Conservation (phyloP, 768 basidiomycete species). For the Tulasnella sp. region DNA sequence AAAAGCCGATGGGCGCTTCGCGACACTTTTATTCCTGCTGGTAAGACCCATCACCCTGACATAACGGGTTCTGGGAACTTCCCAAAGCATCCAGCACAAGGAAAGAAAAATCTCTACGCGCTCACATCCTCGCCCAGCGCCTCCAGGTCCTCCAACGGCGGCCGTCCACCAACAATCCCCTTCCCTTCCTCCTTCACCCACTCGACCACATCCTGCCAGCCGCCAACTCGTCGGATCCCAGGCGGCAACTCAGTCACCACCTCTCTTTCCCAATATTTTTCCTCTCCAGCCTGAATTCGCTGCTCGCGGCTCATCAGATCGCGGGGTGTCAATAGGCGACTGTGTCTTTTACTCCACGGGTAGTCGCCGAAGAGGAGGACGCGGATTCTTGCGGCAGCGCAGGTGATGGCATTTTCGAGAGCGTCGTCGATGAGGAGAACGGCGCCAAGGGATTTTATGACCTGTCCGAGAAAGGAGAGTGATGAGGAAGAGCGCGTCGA, state of each 20-base stretch:
- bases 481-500: background rate
- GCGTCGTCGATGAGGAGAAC: conserved; percentile 16
- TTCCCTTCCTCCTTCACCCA: too few species aligned
- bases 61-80: too few species aligned
- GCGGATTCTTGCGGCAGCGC: conserved; percentile 14
- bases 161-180: background rate
- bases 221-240: background rate
- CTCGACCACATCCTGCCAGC: too few species aligned
- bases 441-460: background rate
- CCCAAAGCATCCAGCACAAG: too few species aligned
- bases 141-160: conserved; percentile 9
- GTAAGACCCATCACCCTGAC: too few species aligned
- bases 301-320: conserved; percentile 6
- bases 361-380: conserved; percentile 9
- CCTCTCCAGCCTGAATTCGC: conserved; percentile 5
- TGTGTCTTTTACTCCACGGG: background rate
- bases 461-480: background rate
- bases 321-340: background rate
- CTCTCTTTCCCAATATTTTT: conserved; percentile 7
- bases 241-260: background rate
- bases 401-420: conserved; percentile 2
- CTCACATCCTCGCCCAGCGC: conserved; percentile 4
- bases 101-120: too few species aligned
- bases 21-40: too few species aligned
- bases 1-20: too few species aligned